Evolutionary conservation across 805 yeast species (phyloP), one percentile per base, ranked within the genome.

Genomic region (Sugiyamaella boreocaroliniensis): DNA sequence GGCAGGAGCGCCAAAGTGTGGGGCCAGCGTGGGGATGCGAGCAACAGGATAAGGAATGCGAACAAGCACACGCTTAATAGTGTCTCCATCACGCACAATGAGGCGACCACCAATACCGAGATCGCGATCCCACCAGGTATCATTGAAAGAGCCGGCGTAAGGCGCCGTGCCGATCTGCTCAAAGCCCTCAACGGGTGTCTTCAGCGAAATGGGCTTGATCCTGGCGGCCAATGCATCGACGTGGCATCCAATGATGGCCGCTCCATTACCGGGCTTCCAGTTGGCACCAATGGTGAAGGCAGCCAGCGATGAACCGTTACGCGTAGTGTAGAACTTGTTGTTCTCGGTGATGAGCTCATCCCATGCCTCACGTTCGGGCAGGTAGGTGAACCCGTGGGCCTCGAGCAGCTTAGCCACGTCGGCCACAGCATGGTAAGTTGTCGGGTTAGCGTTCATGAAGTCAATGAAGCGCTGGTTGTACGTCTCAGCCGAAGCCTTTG

Each of bases 111-210:
- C 95, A 52, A 86, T 67, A 34, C 92, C 90, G 52, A 86, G 76
- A 66, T 87, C 95, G 66, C 95, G 76, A 66, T 86, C 95, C 75
- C 85, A 80, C 93, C 95, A 86, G 19, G 76, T 65, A 19, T 75
- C 74, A 19, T 75, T 72, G 60, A 85, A 67, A 1, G 86, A 83
- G 34, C 90, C 89, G 18, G 85, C 82, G 65, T 87, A 87, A 0
- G 89, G 88, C 1, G 93, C 90, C 26, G 85, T 86, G 4, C 92
- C 95, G 19, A 86, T 71, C 41, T 81, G 70, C 47, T 83, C 84
- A 65, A 78, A 86, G 20, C 95, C 95, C 53, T 83, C 86, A 11
- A 80, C 78, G n/a, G 74, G 68, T 5, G 65, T 63, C 62, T 81
- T 82, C 54, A 70, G 72, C 9, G 90, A 83, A 51, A 75, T 70